Conservation (phyloP, 164 flowering plant species). For the Buxus sempervirens region DNA sequence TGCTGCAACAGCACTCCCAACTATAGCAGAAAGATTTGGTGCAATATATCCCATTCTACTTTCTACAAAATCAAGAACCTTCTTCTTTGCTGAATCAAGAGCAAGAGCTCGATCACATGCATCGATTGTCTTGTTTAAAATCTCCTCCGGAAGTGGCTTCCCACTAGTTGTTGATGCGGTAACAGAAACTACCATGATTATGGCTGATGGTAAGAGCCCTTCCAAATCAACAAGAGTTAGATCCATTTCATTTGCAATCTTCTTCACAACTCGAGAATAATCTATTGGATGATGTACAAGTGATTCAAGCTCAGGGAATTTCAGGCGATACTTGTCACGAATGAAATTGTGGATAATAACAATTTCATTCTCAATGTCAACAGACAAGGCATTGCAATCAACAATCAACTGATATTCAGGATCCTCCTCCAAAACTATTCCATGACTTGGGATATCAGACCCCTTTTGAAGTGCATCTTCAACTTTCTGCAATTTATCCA, state of each 20-base stretch:
- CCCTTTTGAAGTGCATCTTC: slow-evolving; percentile 79
- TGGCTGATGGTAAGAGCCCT: slow-evolving; percentile 90
- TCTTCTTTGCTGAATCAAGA: slow-evolving; percentile 79
- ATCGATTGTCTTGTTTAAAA: slow-evolving; percentile 69
- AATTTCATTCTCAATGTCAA: slow-evolving; percentile 93
- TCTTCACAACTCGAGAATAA: slow-evolving; percentile 95
- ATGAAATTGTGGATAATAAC: slow-evolving; percentile 87
- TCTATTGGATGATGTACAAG: slow-evolving; percentile 97
- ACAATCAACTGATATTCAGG: slow-evolving; percentile 94
- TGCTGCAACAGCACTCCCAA: slow-evolving; percentile 98
- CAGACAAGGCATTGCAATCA: slow-evolving; percentile 85
- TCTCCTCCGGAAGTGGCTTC: slow-evolving; percentile 86
- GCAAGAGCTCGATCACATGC: slow-evolving; percentile 96
- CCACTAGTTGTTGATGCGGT: slow-evolving; percentile 94
- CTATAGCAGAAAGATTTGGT: slow-evolving; percentile 91
- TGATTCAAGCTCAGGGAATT: slow-evolving; percentile 95
- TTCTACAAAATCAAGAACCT: slow-evolving; percentile 92
- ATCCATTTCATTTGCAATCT: slow-evolving; percentile 88
- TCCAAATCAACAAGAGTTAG: slow-evolving; percentile 91
- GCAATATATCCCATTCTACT: slow-evolving; percentile 95
- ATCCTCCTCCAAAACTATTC: slow-evolving; percentile 80
- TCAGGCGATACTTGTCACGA: slow-evolving; percentile 82
- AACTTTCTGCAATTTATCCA: slow-evolving; percentile 66
- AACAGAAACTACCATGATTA: slow-evolving; percentile 93
- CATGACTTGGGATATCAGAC: slow-evolving; percentile 49